A percentile compares a stretch with the other conserved stretches of the same genome.
Evolutionary conservation across 352 stramenopile genomes (phyloP).

Genomic region (Phytophthora capsici): DNA sequence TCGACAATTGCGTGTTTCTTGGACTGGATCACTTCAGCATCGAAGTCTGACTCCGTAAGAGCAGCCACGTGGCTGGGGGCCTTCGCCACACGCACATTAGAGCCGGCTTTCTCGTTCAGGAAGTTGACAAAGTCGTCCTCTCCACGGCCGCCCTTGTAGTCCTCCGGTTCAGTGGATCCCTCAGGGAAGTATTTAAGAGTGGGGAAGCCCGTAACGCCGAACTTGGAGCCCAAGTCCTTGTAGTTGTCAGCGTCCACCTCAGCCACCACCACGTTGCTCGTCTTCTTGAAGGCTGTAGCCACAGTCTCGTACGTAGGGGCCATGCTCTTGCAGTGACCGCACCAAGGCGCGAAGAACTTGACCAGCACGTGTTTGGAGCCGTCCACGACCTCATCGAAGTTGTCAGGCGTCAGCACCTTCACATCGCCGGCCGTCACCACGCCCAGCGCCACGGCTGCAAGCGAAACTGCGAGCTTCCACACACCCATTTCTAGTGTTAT

Average conservation of each 20-base stretch:
- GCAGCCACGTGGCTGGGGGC: conserved; percentile 70
- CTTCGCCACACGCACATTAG: conserved; percentile 76
- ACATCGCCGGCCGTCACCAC: conserved; percentile 75
- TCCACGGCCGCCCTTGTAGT: conserved; percentile 86
- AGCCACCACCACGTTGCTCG: conserved; percentile 82
- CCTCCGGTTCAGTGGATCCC: conserved; percentile 77
- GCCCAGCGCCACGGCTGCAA: conserved; percentile 53
- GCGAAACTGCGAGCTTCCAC: conserved; percentile 66
- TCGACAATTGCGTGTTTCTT: conserved; percentile 92
- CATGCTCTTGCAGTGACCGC: conserved; percentile 92
- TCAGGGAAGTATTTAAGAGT: conserved; percentile 94
- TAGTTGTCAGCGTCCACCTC: conserved; percentile 92
- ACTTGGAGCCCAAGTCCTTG: conserved; percentile 83
- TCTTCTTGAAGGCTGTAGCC: conserved; percentile 89
- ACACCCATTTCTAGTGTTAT: conserved; percentile 37
- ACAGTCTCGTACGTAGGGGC: conserved; percentile 84
- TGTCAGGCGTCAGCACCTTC: conserved; percentile 80
- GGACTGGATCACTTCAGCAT: conserved; percentile 78
- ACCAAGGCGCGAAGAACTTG: conserved; percentile 93
- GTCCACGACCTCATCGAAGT: conserved; percentile 84
- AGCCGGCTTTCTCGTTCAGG: conserved; percentile 80
- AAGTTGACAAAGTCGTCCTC: conserved; percentile 86
- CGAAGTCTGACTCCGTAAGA: conserved; percentile 73
- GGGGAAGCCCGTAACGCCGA: conserved; percentile 91
- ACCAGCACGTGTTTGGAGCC: conserved; percentile 86